Evolutionary conservation across 495 filamentous ascomycete genomes (phyloP).

Genomic region (Penicillium samsonianum): DNA sequence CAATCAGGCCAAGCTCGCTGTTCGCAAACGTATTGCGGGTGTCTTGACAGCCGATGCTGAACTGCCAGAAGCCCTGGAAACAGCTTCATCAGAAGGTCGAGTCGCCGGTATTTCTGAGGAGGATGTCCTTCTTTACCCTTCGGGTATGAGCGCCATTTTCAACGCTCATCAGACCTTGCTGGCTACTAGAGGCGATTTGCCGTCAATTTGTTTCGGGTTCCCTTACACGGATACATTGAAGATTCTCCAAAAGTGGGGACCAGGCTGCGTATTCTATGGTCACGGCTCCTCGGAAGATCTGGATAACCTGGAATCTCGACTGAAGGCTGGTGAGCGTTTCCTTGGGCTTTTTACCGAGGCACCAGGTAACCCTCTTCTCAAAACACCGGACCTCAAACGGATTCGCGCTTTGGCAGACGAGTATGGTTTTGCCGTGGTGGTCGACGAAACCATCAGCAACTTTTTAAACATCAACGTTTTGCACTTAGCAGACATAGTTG

Average conservation of each 20-base stretch:
- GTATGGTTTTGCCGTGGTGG: constrained; percentile 86
- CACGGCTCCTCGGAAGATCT: constrained; percentile 78
- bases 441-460: constrained; percentile 96
- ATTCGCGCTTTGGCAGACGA: constrained; percentile 78
- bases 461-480: constrained; percentile 95
- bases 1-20: constrained; percentile 78
- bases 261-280: constrained; percentile 89
- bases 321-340: constrained; percentile 72
- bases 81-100: constrained; percentile 47
- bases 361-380: constrained; percentile 87
- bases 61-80: constrained; percentile 60
- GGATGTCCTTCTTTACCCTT: constrained; percentile 85
- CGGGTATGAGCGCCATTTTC: constrained; percentile 94
- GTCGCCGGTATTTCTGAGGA: constrained; percentile 76
- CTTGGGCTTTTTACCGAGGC: constrained; percentile 93
- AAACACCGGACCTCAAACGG: constrained; percentile 76
- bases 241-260: constrained; percentile 90
- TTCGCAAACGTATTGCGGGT: constrained; percentile 85
- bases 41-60: constrained; percentile 75
- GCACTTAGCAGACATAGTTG: constrained; percentile 84
- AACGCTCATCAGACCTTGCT: constrained; percentile 76
- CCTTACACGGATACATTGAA: constrained; percentile 97
- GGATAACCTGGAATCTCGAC: constrained; percentile 76
- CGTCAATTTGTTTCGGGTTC: constrained; percentile 61
- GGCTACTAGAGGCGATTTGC: constrained; percentile 43